Conservation (phyloP, 305 asterid genomes). For the Caryopteris hybrid region DNA sequence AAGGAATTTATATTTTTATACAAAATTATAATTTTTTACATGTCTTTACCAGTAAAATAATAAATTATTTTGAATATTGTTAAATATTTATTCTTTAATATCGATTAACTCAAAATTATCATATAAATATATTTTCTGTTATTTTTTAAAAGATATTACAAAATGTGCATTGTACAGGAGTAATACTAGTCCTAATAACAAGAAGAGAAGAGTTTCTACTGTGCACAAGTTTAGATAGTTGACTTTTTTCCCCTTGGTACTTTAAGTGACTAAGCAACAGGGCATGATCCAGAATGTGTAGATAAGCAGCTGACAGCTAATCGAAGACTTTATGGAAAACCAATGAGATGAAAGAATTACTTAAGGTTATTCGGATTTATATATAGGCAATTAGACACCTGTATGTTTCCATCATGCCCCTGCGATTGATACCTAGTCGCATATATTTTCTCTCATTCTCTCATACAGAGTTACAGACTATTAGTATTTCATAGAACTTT, state of each 20-base stretch:
- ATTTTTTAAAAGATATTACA: no score
- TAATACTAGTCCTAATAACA: neutral
- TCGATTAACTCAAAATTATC: no score
- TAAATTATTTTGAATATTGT: no score
- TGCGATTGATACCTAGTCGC: neutral
- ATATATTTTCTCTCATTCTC: slow-evolving; percentile 1
- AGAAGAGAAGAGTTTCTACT: neutral
- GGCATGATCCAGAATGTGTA: slow-evolving; percentile 9
- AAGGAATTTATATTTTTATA: no score
- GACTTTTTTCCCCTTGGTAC: neutral
- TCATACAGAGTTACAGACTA: neutral
- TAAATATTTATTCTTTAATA: no score
- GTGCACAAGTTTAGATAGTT: neutral
- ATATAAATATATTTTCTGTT: no score
- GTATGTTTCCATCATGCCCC: neutral
- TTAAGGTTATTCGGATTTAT: neutral
- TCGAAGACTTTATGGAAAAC: neutral
- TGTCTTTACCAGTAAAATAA: no score
- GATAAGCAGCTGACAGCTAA: neutral
- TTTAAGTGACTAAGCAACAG: neutral
- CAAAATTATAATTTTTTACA: no score
- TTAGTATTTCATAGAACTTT: neutral
- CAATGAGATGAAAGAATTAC: neutral
- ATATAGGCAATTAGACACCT: neutral
- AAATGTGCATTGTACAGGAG: no score